Conservation (phyloP, 2,329 filamentous ascomycete species). For the Penicillium sp. region DNA sequence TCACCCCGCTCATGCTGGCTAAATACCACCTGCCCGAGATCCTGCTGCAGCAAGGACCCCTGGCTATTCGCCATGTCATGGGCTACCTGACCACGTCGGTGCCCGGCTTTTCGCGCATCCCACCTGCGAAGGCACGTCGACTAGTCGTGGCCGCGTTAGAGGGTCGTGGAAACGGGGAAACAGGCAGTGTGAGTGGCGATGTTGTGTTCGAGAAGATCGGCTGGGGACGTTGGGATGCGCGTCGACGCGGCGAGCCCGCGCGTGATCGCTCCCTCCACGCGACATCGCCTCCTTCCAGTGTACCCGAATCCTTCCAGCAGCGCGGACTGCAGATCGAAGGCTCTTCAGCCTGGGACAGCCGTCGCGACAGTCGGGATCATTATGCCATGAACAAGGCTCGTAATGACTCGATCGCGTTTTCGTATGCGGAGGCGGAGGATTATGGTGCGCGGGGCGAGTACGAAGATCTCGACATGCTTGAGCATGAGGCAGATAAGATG, state of each 20-base stretch:
- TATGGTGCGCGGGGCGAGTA: conserved; percentile 53
- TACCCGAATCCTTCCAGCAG: conserved; percentile 46
- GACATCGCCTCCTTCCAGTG: conserved; percentile 55
- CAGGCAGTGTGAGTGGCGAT: conserved; percentile 57
- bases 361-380: conserved; percentile 32
- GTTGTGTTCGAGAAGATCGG: conserved; percentile 84
- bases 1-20: conserved; percentile 81
- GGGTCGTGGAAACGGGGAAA: conserved; percentile 62
- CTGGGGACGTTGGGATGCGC: conserved; percentile 94
- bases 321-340: conserved; percentile 51
- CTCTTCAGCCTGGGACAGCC: conserved; percentile 33
- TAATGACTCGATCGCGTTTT: conserved; percentile 69
- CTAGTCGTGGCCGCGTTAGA: conserved; percentile 91
- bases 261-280: conserved; percentile 32
- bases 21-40: conserved; percentile 89
- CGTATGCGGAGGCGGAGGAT: conserved; percentile 64
- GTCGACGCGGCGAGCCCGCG: conserved; percentile 63
- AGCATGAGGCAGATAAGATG: conserved; percentile 93
- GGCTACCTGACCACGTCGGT: conserved; percentile 90
- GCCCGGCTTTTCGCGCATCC: conserved; percentile 85
- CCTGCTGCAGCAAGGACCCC: conserved; percentile 80
- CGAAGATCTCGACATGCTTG: conserved; percentile 65
- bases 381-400: conserved; percentile 61
- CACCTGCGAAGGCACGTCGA: conserved; percentile 83
- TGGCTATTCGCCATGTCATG: conserved; percentile 95